Evolutionary conservation across 2,329 filamentous ascomycete genomes (phyloP).

Genomic region (Colletotrichum lindemuthianum): DNA sequence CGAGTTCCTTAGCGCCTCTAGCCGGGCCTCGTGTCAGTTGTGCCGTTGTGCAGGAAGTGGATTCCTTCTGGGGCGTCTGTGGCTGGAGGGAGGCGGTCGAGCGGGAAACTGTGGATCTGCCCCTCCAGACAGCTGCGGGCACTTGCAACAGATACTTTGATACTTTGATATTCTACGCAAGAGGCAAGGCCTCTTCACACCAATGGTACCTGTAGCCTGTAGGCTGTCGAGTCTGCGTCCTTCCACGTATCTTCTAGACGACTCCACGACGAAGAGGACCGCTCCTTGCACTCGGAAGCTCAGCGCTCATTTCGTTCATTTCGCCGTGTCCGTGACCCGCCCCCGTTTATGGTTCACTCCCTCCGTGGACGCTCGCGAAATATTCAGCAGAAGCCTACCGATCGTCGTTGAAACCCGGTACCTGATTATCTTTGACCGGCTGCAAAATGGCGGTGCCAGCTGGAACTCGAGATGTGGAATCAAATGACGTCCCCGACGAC

Average conservation of each 20-base stretch:
- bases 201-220: too few relatives aligned
- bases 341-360: slow-evolving; percentile 11
- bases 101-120: not conserved
- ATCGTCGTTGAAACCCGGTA: slow-evolving; percentile 10
- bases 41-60: slow-evolving; percentile 26
- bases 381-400: slow-evolving; percentile 9
- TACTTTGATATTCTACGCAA: too few relatives aligned
- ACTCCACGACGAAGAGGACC: slow-evolving; percentile 17
- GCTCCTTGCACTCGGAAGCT: slow-evolving; percentile 14
- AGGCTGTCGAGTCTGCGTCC: slow-evolving; percentile 10
- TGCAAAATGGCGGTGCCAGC: not conserved
- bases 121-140: slow-evolving; percentile 26
- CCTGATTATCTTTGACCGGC: slow-evolving; percentile 5
- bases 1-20: slow-evolving; percentile 24
- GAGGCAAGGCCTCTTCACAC: not conserved
- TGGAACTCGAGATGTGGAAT: slow-evolving; percentile 10
- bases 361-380: not conserved
- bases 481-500: not conserved
- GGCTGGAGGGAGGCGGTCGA: slow-evolving; percentile 8
- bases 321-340: slow-evolving; percentile 18
- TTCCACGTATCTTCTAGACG: slow-evolving; percentile 26
- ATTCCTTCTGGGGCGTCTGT: slow-evolving; percentile 16
- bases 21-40: slow-evolving; percentile 32
- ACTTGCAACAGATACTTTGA: slow-evolving; percentile 18
- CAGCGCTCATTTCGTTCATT: slow-evolving; percentile 6